Conservation (phyloP, 192 early-diverging fungal genomes). For the Jimgerdemannia lactiflua region DNA sequence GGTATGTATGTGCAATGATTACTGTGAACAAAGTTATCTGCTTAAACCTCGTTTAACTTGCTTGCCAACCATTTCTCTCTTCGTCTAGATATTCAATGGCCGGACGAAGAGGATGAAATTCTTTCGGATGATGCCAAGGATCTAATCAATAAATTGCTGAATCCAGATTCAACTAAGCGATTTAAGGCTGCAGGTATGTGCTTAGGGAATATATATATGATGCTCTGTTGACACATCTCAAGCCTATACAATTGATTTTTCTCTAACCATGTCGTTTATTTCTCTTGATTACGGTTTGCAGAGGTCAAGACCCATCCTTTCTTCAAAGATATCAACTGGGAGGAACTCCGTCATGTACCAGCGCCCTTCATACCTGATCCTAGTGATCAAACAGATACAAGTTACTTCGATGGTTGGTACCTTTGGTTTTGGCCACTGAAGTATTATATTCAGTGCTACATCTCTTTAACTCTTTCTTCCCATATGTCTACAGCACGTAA, state of each 20-base stretch:
- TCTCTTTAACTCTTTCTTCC: slow-evolving; percentile 3
- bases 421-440: not conserved
- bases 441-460: not conserved
- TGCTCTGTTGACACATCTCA: not conserved
- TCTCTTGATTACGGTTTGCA: slow-evolving; percentile 4
- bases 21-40: too few relatives aligned
- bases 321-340: slow-evolving; percentile 77
- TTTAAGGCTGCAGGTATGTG: slow-evolving; percentile 38
- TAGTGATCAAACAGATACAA: slow-evolving; percentile 81
- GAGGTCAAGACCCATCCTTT: slow-evolving; percentile 71
- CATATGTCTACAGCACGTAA: slow-evolving; percentile 49
- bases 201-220: not conserved
- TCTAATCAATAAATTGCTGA: slow-evolving; percentile 71
- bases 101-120: slow-evolving; percentile 41
- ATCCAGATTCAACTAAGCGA: slow-evolving; percentile 67
- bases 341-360: slow-evolving; percentile 66
- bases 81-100: slow-evolving; percentile 62
- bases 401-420: slow-evolving; percentile 80
- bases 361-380: slow-evolving; percentile 86
- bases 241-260: not conserved
- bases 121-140: slow-evolving; percentile 65
- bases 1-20: slow-evolving; percentile 17
- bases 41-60: not conserved
- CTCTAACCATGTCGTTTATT: not conserved
- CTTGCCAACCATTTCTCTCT: not conserved